Conservation (phyloP, 2,329 filamentous ascomycete species). For the Drechmeria coniospora region DNA sequence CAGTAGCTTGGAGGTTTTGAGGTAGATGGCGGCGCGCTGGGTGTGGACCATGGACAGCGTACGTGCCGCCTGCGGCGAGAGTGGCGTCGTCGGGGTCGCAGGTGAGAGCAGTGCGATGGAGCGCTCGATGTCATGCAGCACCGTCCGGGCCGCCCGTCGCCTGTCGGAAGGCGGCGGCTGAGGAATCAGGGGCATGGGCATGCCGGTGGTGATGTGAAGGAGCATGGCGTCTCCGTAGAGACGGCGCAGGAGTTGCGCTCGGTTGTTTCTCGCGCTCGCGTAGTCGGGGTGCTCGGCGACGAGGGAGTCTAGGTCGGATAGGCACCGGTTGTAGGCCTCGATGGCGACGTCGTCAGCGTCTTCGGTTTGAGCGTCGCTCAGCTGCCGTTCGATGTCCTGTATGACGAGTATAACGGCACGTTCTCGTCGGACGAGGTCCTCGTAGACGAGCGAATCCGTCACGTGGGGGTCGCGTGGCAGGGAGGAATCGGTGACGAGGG, state of each 20-base stretch:
- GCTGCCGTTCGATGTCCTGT: slow-evolving; percentile 37
- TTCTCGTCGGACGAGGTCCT: slow-evolving; percentile 33
- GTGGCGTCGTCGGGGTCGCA: slow-evolving; percentile 26
- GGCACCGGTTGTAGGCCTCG: slow-evolving; percentile 29
- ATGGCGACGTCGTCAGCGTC: slow-evolving; percentile 21
- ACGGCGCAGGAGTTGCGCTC: slow-evolving; percentile 50
- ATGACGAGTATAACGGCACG: slow-evolving; percentile 36
- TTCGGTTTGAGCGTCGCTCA: slow-evolving; percentile 25
- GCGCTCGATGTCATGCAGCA: slow-evolving; percentile 37
- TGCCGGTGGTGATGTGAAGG: slow-evolving; percentile 21
- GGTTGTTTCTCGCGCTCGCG: slow-evolving; percentile 60
- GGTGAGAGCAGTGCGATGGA: slow-evolving; percentile 47
- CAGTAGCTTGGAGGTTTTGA: slow-evolving; percentile 39
- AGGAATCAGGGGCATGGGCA: slow-evolving; percentile 25
- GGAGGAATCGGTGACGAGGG: slow-evolving; percentile 37
- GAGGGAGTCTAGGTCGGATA: slow-evolving; percentile 36
- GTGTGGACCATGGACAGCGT: slow-evolving; percentile 57
- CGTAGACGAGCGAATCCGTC: slow-evolving; percentile 33
- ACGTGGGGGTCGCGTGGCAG: slow-evolving; percentile 43
- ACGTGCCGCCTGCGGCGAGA: slow-evolving; percentile 49
- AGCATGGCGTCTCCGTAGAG: slow-evolving; percentile 47
- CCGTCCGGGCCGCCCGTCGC: slow-evolving; percentile 20
- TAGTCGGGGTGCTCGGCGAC: slow-evolving; percentile 46
- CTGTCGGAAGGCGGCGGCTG: slow-evolving; percentile 21
- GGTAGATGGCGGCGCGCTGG: slow-evolving; percentile 51